Base-by-base conservation (phyloP, 495 filamentous ascomycete species). In the Letharia columbiana region DNA sequence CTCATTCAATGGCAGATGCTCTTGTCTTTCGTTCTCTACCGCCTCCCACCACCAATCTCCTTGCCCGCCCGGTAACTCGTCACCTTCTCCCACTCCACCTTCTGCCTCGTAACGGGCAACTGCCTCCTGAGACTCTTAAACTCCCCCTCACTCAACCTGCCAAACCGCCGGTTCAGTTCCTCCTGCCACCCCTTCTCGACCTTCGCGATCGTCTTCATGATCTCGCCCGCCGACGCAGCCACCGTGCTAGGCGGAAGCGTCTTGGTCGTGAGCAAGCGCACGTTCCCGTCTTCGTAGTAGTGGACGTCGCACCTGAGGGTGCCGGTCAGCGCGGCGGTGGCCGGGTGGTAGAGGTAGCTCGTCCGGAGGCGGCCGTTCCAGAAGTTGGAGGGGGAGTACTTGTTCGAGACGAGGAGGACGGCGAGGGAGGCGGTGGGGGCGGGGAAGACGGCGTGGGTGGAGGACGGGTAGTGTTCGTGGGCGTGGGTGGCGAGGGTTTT, bases 231-330 rank as follows among this genome's bases (percentile, higher is more conserved):
- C 28, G 44, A 41, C 76, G 78, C 77, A 2, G 45, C 31, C 7
- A 69, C 37, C 20, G 44, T 33, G 28, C 23, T 67, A 23, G 66
- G 61, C 0, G 68, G 63, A 37, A 95, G 71, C 7, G 88, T 81
- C 79, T 97, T 97, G 70, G 80, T 86, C 17, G 92, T 96, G 67
- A 90, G 82, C 54, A 99, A 82, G 3, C 94, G 86, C 56, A 99
- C 95, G 72, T 99, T 99, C 50, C 95, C 95, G 77, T 99, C 95
- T 77, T 99, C 95, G 81, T 98, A 99, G 84, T 99, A 99, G 82
- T 99, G 95, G 57, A 99, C 93, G 73, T 94, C 90, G 42, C 92
- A 88, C 69, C 89, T 89, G 73, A 92, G 83, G 63, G 77, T 80
- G 62, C 90, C 90, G 15, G 82, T 80, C 17, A 92, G 78, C 57